Conservation (phyloP, 2,329 filamentous ascomycete species). For the Trichoderma sp. region DNA sequence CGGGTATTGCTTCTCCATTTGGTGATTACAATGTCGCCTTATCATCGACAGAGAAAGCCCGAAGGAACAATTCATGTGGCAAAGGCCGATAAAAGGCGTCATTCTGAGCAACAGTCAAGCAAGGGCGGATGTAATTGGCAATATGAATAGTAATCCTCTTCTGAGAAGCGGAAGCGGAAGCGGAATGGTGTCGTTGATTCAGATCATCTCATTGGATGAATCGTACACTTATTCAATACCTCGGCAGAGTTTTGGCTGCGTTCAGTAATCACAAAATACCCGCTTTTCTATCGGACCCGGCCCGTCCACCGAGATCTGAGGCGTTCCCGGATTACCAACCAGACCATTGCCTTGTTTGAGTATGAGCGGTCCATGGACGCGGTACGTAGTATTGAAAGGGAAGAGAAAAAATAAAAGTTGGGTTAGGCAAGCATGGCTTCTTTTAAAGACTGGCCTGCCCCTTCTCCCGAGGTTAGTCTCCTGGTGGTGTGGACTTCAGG, state of each 20-base stretch:
- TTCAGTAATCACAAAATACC: constrained; percentile 5
- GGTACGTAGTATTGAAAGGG: neutral
- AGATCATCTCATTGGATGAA: neutral
- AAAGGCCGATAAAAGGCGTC: neutral
- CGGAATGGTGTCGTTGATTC: neutral
- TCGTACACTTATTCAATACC: neutral
- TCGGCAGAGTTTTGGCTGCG: neutral
- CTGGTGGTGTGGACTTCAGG: neutral
- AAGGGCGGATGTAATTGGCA: neutral
- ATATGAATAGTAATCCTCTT: constrained; percentile 5
- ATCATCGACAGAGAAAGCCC: neutral
- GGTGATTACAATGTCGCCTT: neutral
- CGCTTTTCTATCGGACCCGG: constrained; percentile 9
- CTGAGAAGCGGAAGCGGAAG: neutral
- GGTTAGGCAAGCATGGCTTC: neutral
- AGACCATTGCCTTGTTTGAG: neutral
- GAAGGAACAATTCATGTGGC: neutral
- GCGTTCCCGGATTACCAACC: constrained; percentile 2
- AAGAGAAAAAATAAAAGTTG: neutral
- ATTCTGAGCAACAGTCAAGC: neutral
- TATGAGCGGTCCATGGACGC: neutral
- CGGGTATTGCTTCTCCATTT: neutral
- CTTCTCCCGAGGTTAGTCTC: neutral
- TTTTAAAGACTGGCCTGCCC: neutral
- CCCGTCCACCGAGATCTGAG: neutral